phyloP scores from a whole-genome alignment of 2,329 filamentous ascomycete genomes.

The Epichloe gansuensis region DNA sequence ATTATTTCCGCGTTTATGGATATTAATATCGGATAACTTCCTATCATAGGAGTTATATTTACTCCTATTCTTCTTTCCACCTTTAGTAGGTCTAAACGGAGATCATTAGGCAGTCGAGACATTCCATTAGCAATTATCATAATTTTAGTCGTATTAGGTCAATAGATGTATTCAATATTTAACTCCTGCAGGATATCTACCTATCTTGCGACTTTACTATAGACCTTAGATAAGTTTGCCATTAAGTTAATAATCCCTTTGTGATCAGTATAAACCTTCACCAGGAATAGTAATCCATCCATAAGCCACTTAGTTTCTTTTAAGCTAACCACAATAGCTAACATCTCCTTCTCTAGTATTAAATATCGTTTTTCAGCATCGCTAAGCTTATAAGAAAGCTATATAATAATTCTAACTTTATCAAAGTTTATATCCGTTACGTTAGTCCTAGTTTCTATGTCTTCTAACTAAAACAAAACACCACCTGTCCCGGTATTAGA shows the following conservation, averaged over 20 bases:
- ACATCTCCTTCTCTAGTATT: not conserved
- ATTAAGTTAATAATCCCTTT: not conserved
- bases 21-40: not conserved
- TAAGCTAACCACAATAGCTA: not conserved
- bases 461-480: not conserved
- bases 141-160: not conserved
- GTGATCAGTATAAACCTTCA: not conserved
- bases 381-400: not conserved
- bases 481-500: not conserved
- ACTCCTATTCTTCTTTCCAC: not conserved
- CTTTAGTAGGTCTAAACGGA: not conserved
- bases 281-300: not conserved
- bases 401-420: not conserved
- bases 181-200: not conserved
- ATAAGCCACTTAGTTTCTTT: not conserved
- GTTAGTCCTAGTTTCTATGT: not conserved
- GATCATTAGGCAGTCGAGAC: not conserved
- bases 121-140: not conserved
- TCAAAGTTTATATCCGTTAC: not conserved
- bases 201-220: not conserved
- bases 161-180: not conserved
- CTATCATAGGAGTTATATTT: not conserved
- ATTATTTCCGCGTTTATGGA: not conserved
- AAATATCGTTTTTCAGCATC: not conserved
- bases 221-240: not conserved